Percentiles rank a stretch among this genome's conserved stretches.
These are phyloP conservation scores for Talaromyces sp. DNA, from an alignment of 2,329 filamentous ascomycete species.

Conservation along the genomic window DNA sequence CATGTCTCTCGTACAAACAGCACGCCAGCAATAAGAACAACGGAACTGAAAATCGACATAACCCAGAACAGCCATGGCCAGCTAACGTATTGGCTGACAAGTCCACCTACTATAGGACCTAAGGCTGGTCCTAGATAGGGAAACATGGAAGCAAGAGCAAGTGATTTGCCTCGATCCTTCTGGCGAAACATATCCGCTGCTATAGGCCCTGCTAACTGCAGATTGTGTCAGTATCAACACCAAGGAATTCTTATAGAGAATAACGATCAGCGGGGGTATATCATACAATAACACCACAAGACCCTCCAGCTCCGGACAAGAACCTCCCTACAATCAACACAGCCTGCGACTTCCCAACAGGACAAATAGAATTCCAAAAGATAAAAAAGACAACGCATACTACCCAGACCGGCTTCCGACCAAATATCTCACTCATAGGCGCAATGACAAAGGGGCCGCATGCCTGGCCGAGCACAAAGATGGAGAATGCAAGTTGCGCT, in stretches of 20 bases:
- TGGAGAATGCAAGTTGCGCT: constrained; percentile 56
- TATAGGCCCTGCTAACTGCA: constrained; percentile 13
- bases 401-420: constrained; percentile 56
- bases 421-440: constrained; percentile 63
- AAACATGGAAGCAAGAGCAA: constrained; percentile 15
- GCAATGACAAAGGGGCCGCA: constrained; percentile 58
- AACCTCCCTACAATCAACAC: constrained; percentile 61
- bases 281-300: constrained; percentile 22
- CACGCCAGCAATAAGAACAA: constrained; percentile 30
- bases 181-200: constrained; percentile 13
- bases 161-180: constrained; percentile 14
- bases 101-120: constrained; percentile 12
- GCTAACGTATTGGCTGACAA: constrained; percentile 14
- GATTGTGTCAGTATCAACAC: too few species aligned
- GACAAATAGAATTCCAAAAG: constrained; percentile 62
- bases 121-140: constrained; percentile 14
- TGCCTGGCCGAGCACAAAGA: constrained; percentile 60
- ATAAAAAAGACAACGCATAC: constrained; percentile 57
- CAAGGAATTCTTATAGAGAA: too few species aligned
- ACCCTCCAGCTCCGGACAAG: constrained; percentile 61
- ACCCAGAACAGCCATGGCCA: constrained; percentile 17
- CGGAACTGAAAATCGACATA: constrained; percentile 15
- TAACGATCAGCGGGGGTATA: background rate
- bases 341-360: constrained; percentile 54
- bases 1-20: constrained; percentile 47